These are phyloP conservation scores for Plicaturopsis crispa DNA, from an alignment of 768 basidiomycete genomes.

Conservation along the genomic window DNA sequence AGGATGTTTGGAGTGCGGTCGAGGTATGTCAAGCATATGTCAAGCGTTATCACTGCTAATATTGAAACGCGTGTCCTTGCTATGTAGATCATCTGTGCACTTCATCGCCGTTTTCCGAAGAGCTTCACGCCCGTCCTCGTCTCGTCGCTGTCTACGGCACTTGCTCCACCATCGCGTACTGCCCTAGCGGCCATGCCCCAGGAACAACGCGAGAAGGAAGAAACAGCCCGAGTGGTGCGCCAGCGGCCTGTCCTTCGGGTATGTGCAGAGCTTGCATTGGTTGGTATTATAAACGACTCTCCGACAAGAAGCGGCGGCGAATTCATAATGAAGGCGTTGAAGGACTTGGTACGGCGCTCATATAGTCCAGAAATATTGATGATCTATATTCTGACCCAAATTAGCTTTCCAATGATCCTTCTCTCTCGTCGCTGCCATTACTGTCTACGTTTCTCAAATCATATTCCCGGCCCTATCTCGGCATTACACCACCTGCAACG, in stretches of 20 bases:
- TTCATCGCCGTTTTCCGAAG: slow-evolving; percentile 82
- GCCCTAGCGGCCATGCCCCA: slow-evolving; percentile 47
- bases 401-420: slow-evolving; percentile 84
- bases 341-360: slow-evolving; percentile 62
- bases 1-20: slow-evolving; percentile 85
- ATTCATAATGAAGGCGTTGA: slow-evolving; percentile 83
- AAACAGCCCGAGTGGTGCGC: slow-evolving; percentile 64
- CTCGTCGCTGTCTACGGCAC: slow-evolving; percentile 45
- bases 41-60: slow-evolving; percentile 3
- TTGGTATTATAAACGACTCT: slow-evolving; percentile 74
- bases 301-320: slow-evolving; percentile 70
- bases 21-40: slow-evolving; percentile 50
- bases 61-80: slow-evolving; percentile 1
- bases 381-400: slow-evolving; percentile 11
- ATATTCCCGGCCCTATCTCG: slow-evolving; percentile 84
- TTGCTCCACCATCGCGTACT: slow-evolving; percentile 52
- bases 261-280: slow-evolving; percentile 83
- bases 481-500: slow-evolving; percentile 46
- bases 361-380: slow-evolving; percentile 5
- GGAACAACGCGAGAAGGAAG: slow-evolving; percentile 92
- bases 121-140: slow-evolving; percentile 72
- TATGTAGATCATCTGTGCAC: slow-evolving; percentile 71
- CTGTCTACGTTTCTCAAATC: slow-evolving; percentile 89
- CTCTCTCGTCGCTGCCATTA: slow-evolving; percentile 80
- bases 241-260: slow-evolving; percentile 85